Evolutionary conservation across 148 eudicot genomes (phyloP).

Genomic region (Selenicereus undatus): DNA sequence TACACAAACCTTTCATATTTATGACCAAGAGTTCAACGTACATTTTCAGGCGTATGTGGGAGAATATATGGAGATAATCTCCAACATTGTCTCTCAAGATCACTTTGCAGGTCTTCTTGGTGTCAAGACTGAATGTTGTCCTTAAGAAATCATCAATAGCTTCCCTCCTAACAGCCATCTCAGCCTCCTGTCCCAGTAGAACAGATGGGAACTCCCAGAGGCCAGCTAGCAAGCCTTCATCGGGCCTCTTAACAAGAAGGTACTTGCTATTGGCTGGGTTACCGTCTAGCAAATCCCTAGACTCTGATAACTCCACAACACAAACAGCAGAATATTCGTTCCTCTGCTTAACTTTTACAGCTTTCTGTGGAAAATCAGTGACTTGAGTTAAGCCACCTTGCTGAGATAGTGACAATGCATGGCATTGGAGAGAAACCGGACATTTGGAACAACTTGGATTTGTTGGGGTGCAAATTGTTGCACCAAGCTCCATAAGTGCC

Average conservation of each 20-base stretch:
- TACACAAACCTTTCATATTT: constrained; percentile 51
- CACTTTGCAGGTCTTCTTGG: constrained; percentile 39
- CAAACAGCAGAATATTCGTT: constrained; percentile 77
- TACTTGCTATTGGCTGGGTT: constrained; percentile 35
- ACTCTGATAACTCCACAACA: constrained; percentile 72
- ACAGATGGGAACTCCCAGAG: constrained; percentile 99
- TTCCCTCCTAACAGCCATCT: constrained; percentile 45
- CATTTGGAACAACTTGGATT: constrained; percentile 67
- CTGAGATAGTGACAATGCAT: constrained; percentile 53
- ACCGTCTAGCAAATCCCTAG: constrained; percentile 18
- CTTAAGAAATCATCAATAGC: constrained; percentile 58
- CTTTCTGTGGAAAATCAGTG: constrained; percentile 79
- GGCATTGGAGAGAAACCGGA: constrained; percentile 70
- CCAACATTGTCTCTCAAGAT: constrained; percentile 77
- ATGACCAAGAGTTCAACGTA: constrained; percentile 63
- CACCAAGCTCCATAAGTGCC: constrained; percentile 98
- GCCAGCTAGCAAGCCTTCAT: constrained; percentile 91
- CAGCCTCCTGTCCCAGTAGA: constrained; percentile 49
- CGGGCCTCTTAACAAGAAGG: constrained; percentile 90
- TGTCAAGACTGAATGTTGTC: constrained; percentile 51
- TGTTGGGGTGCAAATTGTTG: constrained; percentile 67
- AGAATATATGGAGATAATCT: constrained; percentile 73
- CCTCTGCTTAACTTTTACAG: constrained; percentile 72
- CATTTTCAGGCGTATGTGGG: constrained; percentile 95
- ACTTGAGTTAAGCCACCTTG: constrained; percentile 39